Conservation (phyloP, 164 flowering plant genomes). For the Saururus chinensis region DNA sequence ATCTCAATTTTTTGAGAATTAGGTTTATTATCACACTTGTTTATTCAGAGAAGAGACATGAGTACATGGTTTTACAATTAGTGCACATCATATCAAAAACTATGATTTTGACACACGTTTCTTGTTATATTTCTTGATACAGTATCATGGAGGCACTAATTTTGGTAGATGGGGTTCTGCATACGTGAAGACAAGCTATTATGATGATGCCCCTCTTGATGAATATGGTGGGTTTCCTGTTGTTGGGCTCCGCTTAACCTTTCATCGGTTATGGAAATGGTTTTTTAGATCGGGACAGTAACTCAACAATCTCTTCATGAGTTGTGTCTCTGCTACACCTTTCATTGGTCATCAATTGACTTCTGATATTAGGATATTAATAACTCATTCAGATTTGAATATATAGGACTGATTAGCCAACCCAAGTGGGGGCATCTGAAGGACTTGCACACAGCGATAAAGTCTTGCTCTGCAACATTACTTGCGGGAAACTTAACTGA, state of each 20-base stretch:
- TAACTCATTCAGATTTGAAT: not conserved
- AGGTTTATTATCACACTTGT: too few relatives aligned
- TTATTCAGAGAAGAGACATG: too few relatives aligned
- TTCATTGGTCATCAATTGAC: too few relatives aligned
- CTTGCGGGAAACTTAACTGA: conserved; percentile 31
- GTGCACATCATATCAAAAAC: too few relatives aligned
- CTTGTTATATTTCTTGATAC: not conserved
- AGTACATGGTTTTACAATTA: too few relatives aligned
- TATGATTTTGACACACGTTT: not conserved
- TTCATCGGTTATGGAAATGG: too few relatives aligned
- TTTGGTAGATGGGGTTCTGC: conserved; percentile 68
- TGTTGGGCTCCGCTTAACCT: not conserved
- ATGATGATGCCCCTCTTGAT: conserved; percentile 93
- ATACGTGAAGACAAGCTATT: conserved; percentile 55
- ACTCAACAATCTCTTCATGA: too few relatives aligned
- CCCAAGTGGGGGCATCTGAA: conserved; percentile 85
- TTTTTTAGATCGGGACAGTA: too few relatives aligned
- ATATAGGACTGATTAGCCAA: conserved; percentile 53
- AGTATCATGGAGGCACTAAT: conserved; percentile 99
- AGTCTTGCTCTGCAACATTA: conserved; percentile 35
- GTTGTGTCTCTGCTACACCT: too few relatives aligned
- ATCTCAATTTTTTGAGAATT: too few relatives aligned
- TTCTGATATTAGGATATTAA: not conserved
- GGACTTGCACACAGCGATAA: conserved; percentile 67
- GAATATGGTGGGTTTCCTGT: conserved; percentile 65